These are phyloP conservation scores for Claviceps monticola DNA, from an alignment of 2,329 filamentous ascomycete genomes.

Conservation along the genomic window DNA sequence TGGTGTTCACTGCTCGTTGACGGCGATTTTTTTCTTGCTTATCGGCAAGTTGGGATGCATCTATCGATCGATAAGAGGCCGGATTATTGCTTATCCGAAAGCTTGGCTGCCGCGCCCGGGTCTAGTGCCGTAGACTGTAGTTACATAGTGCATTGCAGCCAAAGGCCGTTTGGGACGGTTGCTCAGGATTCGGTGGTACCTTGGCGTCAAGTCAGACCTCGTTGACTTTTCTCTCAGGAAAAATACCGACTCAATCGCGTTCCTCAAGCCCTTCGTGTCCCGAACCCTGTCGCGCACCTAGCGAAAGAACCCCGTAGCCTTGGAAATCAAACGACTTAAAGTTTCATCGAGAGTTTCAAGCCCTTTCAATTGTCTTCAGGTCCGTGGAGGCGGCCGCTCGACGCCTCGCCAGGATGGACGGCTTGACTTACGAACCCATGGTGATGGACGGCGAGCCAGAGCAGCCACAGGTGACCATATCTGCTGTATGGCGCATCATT, in stretches of 20 bases:
- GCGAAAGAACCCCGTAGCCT: neutral
- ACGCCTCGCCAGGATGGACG: constrained; percentile 20
- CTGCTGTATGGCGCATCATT: constrained; percentile 31
- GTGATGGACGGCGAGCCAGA: constrained; percentile 44
- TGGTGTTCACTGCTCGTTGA: constrained; percentile 5
- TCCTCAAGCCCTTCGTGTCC: neutral
- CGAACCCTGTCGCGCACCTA: neutral
- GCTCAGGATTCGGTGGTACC: neutral
- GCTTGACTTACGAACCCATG: constrained; percentile 48
- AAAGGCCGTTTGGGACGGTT: neutral
- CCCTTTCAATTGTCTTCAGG: neutral
- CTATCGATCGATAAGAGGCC: constrained; percentile 14
- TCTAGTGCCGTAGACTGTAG: neutral
- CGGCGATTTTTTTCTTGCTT: constrained; percentile 13
- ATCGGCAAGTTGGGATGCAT: constrained; percentile 11
- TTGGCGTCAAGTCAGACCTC: neutral
- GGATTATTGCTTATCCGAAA: constrained; percentile 19
- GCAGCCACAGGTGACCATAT: constrained; percentile 45
- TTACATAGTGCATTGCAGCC: neutral
- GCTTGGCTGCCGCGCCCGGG: neutral
- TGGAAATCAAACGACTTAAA: neutral
- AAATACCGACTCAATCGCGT: neutral
- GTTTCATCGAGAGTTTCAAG: neutral
- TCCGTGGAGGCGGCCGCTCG: constrained; percentile 1
- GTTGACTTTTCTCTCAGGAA: neutral